These are phyloP conservation scores for Arachnopeziza araneosa DNA, from an alignment of 2,329 filamentous ascomycete species.

Conservation along the genomic window DNA sequence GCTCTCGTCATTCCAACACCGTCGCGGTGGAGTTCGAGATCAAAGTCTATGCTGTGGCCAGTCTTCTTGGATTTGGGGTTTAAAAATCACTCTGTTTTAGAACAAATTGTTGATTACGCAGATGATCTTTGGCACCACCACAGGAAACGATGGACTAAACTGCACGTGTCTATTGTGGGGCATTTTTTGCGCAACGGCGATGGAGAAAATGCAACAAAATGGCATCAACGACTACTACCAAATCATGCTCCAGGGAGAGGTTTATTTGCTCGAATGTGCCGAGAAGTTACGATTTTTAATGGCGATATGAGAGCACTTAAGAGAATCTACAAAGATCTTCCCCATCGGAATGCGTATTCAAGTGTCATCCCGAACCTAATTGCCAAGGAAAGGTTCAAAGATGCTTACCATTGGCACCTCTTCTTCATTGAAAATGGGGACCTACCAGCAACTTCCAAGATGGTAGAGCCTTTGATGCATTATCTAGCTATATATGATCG, in stretches of 20 bases:
- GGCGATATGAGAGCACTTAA: slow-evolving; percentile 34
- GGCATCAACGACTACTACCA: slow-evolving; percentile 26
- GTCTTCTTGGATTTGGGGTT: slow-evolving; percentile 37
- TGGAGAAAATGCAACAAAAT: slow-evolving; percentile 17
- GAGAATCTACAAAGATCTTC: slow-evolving; percentile 35
- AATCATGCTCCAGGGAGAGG: slow-evolving; percentile 30
- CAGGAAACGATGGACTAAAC: slow-evolving; percentile 29
- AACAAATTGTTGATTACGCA: slow-evolving; percentile 35
- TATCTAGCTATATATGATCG: slow-evolving; percentile 32
- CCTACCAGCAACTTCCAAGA: slow-evolving; percentile 33
- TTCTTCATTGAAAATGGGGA: slow-evolving; percentile 38
- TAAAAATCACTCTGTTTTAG: slow-evolving; percentile 29
- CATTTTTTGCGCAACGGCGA: slow-evolving; percentile 29
- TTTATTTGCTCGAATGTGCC: slow-evolving; percentile 33
- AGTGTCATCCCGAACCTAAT: slow-evolving; percentile 37
- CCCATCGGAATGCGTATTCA: slow-evolving; percentile 38
- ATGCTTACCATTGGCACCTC: slow-evolving; percentile 41
- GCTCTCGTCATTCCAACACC: slow-evolving; percentile 35
- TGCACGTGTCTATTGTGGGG: slow-evolving; percentile 42
- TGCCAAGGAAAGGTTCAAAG: slow-evolving; percentile 31
- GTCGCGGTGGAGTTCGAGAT: slow-evolving; percentile 25
- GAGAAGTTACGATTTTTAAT: slow-evolving; percentile 16
- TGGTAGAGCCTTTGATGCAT: slow-evolving; percentile 36
- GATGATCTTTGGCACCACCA: slow-evolving; percentile 35
- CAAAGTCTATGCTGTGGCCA: slow-evolving; percentile 36